Evolutionary conservation across 768 basidiomycete species (phyloP), one percentile per base, ranked within the genome.

Genomic region (Rhizopogon rudus): DNA sequence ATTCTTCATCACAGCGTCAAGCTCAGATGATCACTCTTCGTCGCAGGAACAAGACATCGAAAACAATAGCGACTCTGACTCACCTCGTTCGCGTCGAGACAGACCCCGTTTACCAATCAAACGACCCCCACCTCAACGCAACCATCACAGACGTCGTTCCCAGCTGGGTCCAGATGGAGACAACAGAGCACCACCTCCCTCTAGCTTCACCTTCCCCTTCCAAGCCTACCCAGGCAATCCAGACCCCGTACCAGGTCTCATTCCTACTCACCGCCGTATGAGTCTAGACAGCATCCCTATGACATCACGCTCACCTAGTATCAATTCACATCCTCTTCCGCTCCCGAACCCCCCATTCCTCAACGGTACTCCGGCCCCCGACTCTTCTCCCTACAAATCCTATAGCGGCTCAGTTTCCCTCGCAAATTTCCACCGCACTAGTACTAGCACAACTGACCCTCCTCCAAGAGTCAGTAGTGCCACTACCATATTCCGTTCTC

Each of bases 221-320:
- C 81, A 86, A 63, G 77, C 80, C 0, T 78, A 87, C 63, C 75
- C 80, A 0, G 84, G 86, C 14, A 87, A 86, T 65, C 82, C 86
- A 8, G 87, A 87, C 62, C 82, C 84, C 0, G 71, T 78, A 13
- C 74, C 73, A 1, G 61, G 70, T 16, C 64, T 78, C 45, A 75
- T 81, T 67, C 35, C 35, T 39, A 54, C 65, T 14, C 73, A 74
- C 13, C 73, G 78, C 7, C 73, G 72, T 42, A 57, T 67, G n/a
- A 81, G 80, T 46, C 59, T 69, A 28, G 80, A 78, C 29, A 74
- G 71, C 48, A 63, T 74, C 17, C 63, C 58, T 52, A 61, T 62
- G 48, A n/a, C 55, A 31, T 41, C 64, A 62, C 69, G 63, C 63
- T 55, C 65, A 57, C 69, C 58, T 54, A 69, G 60, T 58, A 59